A percentile compares a stretch with the other conserved stretches of the same genome.
Conservation (phyloP, 805 yeast species). For the Candida taoyuanica region DNA sequence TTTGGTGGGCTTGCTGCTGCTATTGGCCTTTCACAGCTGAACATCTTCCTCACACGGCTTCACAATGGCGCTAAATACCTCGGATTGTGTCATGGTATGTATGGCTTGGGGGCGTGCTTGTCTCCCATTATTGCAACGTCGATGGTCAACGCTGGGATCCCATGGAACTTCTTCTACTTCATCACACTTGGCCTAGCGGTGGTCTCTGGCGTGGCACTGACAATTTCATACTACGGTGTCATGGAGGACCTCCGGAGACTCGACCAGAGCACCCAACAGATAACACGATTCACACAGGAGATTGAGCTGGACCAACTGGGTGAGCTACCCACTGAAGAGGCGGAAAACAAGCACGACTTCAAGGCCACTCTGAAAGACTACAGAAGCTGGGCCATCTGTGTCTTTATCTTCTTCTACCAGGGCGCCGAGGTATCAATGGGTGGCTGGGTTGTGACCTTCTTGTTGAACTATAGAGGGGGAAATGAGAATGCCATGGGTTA, state of each 20-base stretch:
- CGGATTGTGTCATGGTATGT: constrained; percentile 53
- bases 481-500: constrained; percentile 41
- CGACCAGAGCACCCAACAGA: constrained; percentile 4
- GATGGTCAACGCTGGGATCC: constrained; percentile 46
- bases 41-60: constrained; percentile 46
- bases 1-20: constrained; percentile 57
- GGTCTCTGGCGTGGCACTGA: constrained; percentile 29
- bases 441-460: constrained; percentile 60
- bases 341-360: constrained; percentile 14
- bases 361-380: constrained; percentile 35
- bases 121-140: constrained; percentile 57
- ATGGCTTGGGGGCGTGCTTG: constrained; percentile 60
- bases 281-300: no score
- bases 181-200: constrained; percentile 41
- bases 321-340: background rate
- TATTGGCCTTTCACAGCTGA: constrained; percentile 42
- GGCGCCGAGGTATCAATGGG: constrained; percentile 61
- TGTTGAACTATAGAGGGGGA: constrained; percentile 47
- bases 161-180: constrained; percentile 51
- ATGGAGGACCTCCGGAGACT: constrained; percentile 35
- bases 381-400: constrained; percentile 46
- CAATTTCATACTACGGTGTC: constrained; percentile 40
- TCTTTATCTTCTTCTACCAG: constrained; percentile 52
- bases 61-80: constrained; percentile 40
- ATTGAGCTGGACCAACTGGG: constrained; percentile 6